Percentiles rank a stretch among this genome's conserved stretches.
Evolutionary conservation across 345 rosid genomes (phyloP).

Genomic region (Murraya koenigii): DNA sequence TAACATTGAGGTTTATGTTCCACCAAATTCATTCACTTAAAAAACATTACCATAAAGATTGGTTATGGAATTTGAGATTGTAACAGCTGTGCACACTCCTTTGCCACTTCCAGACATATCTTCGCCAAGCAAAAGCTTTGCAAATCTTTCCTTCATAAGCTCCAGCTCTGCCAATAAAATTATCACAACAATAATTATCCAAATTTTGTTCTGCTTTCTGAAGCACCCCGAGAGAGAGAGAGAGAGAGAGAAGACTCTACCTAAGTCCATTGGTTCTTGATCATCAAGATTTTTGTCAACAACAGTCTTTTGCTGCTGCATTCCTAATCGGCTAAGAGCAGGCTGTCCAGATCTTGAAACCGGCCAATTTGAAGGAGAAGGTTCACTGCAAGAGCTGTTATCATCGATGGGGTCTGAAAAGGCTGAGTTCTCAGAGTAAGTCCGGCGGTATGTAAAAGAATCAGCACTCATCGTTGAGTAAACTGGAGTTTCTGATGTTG

Average conservation of each 20-base stretch:
- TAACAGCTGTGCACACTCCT: conserved; percentile 87
- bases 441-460: conserved; percentile 52
- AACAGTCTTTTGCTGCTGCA: conserved; percentile 31
- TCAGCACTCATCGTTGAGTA: conserved; percentile 53
- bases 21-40: background rate
- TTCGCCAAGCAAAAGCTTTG: conserved; percentile 89
- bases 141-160: conserved; percentile 85
- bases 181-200: background rate
- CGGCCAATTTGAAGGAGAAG: conserved; percentile 64
- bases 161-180: conserved; percentile 53
- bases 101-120: conserved; percentile 98
- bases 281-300: conserved; percentile 38
- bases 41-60: conserved; percentile 76
- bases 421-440: conserved; percentile 64
- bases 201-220: background rate
- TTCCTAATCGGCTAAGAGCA: conserved; percentile 22
- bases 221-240: background rate
- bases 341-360: conserved; percentile 30
- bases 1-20: background rate
- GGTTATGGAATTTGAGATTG: conserved; percentile 90
- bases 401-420: conserved; percentile 61
- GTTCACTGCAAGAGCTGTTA: conserved; percentile 50
- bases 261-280: conserved; percentile 52
- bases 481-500: conserved; percentile 48
- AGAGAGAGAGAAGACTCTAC: conserved; percentile 17